phyloP scores from a whole-genome alignment of 495 filamentous ascomycete genomes.

The Hypoxylon intermedium region DNA sequence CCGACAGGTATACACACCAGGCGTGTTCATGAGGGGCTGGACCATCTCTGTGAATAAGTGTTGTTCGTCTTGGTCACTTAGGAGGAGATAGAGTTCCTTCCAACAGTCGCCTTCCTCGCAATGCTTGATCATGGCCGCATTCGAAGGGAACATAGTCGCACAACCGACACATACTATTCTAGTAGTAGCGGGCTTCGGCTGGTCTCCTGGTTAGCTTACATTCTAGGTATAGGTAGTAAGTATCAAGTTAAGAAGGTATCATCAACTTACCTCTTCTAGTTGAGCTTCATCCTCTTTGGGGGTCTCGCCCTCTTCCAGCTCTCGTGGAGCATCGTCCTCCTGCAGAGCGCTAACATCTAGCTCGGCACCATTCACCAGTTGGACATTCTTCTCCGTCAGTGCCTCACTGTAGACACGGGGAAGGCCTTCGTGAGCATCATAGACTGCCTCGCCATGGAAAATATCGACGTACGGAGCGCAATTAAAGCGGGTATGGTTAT shows the following conservation, averaged over 20 bases:
- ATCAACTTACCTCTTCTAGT: constrained; percentile 4
- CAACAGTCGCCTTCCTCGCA: constrained; percentile 6
- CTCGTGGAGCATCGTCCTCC: too few relatives aligned
- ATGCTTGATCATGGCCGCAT: background rate
- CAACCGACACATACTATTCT: background rate
- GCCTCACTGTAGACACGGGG: too few relatives aligned
- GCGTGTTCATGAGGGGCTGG: too few relatives aligned
- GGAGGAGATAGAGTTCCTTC: background rate
- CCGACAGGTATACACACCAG: background rate
- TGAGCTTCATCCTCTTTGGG: too few relatives aligned
- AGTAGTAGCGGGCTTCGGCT: background rate
- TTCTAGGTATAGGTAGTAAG: background rate
- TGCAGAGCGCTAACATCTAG: background rate
- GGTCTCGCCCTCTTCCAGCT: too few relatives aligned
- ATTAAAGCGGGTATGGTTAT: background rate
- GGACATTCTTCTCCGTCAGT: background rate
- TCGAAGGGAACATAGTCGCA: background rate
- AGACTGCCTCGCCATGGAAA: background rate
- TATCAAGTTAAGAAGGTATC: background rate
- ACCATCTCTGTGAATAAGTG: too few relatives aligned
- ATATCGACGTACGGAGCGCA: background rate
- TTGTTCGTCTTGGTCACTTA: background rate
- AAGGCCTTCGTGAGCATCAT: too few relatives aligned
- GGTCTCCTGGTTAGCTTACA: background rate
- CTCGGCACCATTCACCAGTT: background rate